Percentiles rank a stretch among this genome's conserved stretches.
phyloP scores from a whole-genome alignment of 2,329 filamentous ascomycete species.

The Xylaria sp. region DNA sequence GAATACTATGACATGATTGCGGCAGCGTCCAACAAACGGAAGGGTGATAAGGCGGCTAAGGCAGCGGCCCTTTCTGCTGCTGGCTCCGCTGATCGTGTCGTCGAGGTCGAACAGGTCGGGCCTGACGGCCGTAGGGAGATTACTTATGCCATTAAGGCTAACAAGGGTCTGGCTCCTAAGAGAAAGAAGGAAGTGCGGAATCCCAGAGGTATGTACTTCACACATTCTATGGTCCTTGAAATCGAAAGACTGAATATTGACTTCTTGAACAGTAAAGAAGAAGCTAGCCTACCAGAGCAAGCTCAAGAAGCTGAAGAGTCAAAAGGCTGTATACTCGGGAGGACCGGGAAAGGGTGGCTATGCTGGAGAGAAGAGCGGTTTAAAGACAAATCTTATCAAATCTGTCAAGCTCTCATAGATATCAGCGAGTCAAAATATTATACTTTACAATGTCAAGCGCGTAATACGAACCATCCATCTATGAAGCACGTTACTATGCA shows the following conservation, averaged over 20 bases:
- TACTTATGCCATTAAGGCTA: constrained; percentile 94
- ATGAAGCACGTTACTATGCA: background rate
- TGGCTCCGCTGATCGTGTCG: constrained; percentile 69
- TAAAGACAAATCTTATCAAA: constrained; percentile 93
- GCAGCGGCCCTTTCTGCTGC: constrained; percentile 68
- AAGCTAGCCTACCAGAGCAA: constrained; percentile 95
- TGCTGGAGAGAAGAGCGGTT: constrained; percentile 90
- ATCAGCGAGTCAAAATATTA: background rate
- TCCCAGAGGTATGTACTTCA: constrained; percentile 67
- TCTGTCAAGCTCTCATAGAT: constrained; percentile 76
- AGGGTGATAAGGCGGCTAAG: constrained; percentile 73
- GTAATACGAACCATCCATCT: background rate
- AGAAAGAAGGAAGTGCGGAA: constrained; percentile 95
- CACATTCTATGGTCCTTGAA: background rate
- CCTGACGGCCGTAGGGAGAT: constrained; percentile 92
- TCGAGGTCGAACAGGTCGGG: constrained; percentile 75
- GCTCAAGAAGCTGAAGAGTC: constrained; percentile 94
- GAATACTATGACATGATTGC: constrained; percentile 94
- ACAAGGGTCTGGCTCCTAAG: constrained; percentile 91
- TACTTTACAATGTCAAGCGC: background rate
- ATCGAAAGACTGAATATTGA: constrained; percentile 10
- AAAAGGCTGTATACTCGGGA: constrained; percentile 86
- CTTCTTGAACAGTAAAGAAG: constrained; percentile 72
- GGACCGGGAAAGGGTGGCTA: constrained; percentile 87
- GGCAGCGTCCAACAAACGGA: constrained; percentile 73